These are phyloP conservation scores for Bodo saltans DNA, from an alignment of 78 protist genomes.

Conservation along the genomic window DNA sequence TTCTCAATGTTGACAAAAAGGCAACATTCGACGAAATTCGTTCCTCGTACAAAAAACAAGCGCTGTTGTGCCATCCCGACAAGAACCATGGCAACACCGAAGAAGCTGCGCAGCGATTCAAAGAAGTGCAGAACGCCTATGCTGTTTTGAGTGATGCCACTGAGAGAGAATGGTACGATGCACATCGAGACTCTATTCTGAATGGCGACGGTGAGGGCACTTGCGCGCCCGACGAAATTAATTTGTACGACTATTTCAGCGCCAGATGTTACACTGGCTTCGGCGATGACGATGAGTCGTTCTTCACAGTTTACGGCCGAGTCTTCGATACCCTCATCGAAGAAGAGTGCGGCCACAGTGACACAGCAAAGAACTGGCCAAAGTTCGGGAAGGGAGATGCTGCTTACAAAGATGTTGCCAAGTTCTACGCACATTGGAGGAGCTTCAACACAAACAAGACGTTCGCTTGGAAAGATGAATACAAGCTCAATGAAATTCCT, in stretches of 20 bases:
- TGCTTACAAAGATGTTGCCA: constrained; percentile 20
- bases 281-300: constrained; percentile 45
- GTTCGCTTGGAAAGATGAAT: constrained; percentile 55
- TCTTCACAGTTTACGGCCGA: constrained; percentile 44
- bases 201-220: constrained; percentile 49
- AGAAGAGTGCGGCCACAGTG: constrained; percentile 37
- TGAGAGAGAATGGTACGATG: constrained; percentile 75
- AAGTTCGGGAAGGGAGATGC: constrained; percentile 44
- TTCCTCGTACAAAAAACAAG: constrained; percentile 58
- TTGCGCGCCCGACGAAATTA: constrained; percentile 43
- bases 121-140: constrained; percentile 67
- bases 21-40: constrained; percentile 62
- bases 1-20: constrained; percentile 46
- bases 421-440: constrained; percentile 61
- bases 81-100: constrained; percentile 53
- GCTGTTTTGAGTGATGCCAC: constrained; percentile 50
- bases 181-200: constrained; percentile 53
- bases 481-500: constrained; percentile 60
- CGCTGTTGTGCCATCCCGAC: constrained; percentile 76
- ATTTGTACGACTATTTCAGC: constrained; percentile 62
- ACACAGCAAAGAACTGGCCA: constrained; percentile 18
- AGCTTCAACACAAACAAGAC: constrained; percentile 46
- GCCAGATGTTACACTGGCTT: constrained; percentile 38
- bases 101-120: constrained; percentile 64
- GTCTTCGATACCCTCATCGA: constrained; percentile 50